These are phyloP conservation scores for Erodium moschatum DNA, from an alignment of 441 rosid genomes.

Conservation along the genomic window DNA sequence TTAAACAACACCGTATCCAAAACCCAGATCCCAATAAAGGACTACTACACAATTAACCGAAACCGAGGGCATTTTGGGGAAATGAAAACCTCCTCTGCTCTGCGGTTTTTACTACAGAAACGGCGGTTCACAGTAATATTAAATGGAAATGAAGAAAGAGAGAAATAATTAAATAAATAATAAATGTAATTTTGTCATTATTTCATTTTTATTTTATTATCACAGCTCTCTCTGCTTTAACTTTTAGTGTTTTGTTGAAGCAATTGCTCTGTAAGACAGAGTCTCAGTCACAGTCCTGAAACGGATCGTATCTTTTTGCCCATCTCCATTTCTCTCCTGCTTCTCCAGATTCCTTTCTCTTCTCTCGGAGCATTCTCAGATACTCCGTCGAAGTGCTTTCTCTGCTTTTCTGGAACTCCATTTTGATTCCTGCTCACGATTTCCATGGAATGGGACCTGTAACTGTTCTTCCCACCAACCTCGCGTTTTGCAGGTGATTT, in stretches of 20 bases:
- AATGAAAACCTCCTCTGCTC: not conserved
- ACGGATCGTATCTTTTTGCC: conserved; percentile 6
- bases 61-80: conserved; percentile 13
- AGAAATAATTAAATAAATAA: not conserved
- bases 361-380: not conserved
- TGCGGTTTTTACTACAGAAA: conserved; percentile 18
- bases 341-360: conserved; percentile 2
- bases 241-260: conserved; percentile 3
- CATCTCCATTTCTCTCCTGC: not conserved
- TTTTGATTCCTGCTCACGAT: not conserved
- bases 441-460: conserved; percentile 2
- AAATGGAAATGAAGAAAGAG: not conserved
- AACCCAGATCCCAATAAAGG: not conserved
- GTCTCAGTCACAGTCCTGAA: conserved; percentile 7
- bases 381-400: not conserved
- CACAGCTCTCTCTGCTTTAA: not conserved
- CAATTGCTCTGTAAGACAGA: not conserved
- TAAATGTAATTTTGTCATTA: not conserved
- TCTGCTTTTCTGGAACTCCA: not conserved
- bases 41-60: not conserved
- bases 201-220: conserved; percentile 4
- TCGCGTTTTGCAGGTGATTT: conserved; percentile 1
- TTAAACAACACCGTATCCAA: not conserved
- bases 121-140: conserved; percentile 18
- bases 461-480: not conserved